phyloP scores from a whole-genome alignment of 2,329 filamentous ascomycete genomes.

The Colletotrichum spinosum region DNA sequence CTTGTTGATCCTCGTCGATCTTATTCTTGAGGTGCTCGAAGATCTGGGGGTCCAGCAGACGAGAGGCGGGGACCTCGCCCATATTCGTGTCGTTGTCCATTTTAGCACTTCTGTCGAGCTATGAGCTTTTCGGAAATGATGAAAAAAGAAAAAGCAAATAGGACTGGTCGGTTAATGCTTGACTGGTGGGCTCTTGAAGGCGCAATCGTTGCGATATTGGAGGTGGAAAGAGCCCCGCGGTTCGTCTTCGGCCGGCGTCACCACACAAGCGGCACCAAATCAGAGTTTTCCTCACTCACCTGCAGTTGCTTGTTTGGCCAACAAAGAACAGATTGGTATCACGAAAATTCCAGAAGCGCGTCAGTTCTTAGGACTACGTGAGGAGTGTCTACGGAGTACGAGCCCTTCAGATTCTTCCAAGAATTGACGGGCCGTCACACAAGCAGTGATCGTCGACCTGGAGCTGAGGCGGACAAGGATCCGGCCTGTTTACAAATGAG shows the following conservation, averaged over 20 bases:
- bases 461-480: neutral
- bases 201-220: neutral
- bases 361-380: neutral
- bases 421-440: neutral
- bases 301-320: neutral
- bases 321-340: neutral
- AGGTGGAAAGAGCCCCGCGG: neutral
- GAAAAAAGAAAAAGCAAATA: neutral
- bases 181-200: too few relatives aligned
- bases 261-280: slow-evolving; percentile 3
- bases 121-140: neutral
- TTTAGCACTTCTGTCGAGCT: slow-evolving; percentile 3
- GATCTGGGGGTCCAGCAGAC: slow-evolving; percentile 78
- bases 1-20: slow-evolving; percentile 86
- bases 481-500: neutral
- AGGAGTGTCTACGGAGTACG: neutral
- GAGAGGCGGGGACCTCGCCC: slow-evolving; percentile 39
- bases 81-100: slow-evolving; percentile 40
- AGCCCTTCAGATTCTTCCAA: neutral
- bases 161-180: too few relatives aligned
- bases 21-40: slow-evolving; percentile 89
- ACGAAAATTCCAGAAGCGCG: neutral
- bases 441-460: neutral
- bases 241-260: neutral
- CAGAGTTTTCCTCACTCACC: slow-evolving; percentile 29